These are phyloP conservation scores for Trichoderma guizhouense DNA, from an alignment of 2,329 filamentous ascomycete species.

Conservation along the genomic window DNA sequence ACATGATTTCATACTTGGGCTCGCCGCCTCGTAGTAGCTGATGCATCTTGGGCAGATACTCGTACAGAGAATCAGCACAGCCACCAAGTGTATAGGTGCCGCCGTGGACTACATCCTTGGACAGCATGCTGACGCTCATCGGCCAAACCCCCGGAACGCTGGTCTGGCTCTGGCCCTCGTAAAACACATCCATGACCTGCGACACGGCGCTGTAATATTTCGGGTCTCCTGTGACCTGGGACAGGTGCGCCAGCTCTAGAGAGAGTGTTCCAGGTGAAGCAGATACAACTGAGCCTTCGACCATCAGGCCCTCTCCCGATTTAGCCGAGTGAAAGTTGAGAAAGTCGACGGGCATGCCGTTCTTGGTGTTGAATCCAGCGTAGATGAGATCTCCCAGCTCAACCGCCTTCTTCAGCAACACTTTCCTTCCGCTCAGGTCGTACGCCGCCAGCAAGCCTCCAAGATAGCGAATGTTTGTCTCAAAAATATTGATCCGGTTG, in stretches of 20 bases:
- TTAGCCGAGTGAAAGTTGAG: constrained; percentile 43
- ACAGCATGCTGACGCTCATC: constrained; percentile 56
- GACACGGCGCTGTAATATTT: constrained; percentile 74
- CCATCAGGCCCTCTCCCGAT: constrained; percentile 31
- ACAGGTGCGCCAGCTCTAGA: constrained; percentile 69
- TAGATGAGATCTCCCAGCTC: constrained; percentile 64
- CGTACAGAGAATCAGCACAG: constrained; percentile 58
- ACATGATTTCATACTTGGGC: constrained; percentile 54
- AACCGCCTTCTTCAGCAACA: constrained; percentile 58
- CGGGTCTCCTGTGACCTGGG: constrained; percentile 67
- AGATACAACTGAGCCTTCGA: constrained; percentile 40
- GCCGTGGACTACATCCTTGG: constrained; percentile 38
- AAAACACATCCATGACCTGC: constrained; percentile 64
- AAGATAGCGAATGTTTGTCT: constrained; percentile 69
- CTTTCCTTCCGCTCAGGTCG: constrained; percentile 57
- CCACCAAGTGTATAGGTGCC: constrained; percentile 37
- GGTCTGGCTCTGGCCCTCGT: constrained; percentile 62
- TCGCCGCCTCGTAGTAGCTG: constrained; percentile 54
- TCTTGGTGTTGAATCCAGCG: constrained; percentile 64
- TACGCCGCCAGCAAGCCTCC: constrained; percentile 68
- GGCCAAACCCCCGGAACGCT: constrained; percentile 73
- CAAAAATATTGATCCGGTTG: constrained; percentile 60
- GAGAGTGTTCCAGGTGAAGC: constrained; percentile 61
- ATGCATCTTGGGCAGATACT: constrained; percentile 92
- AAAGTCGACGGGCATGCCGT: constrained; percentile 58